Conservation (phyloP, 371 early-diverging fungal species). For the Actinomortierella ambigua region DNA sequence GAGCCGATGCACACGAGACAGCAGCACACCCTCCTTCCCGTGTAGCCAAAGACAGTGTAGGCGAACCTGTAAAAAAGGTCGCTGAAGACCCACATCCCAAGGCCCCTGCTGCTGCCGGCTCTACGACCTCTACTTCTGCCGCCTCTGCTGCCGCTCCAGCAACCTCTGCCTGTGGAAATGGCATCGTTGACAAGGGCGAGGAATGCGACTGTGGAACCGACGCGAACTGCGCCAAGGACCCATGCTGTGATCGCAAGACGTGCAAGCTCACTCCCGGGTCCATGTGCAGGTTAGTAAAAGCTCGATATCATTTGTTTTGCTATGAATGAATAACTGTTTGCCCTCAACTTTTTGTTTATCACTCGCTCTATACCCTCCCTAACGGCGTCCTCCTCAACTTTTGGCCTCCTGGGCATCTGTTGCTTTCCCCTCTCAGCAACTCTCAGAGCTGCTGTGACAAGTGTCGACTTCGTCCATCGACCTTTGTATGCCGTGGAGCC, state of each 20-base stretch:
- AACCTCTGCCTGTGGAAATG: constrained; percentile 86
- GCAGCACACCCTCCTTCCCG: too few species aligned
- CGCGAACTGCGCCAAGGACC: constrained; percentile 69
- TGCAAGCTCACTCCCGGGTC: constrained; percentile 83
- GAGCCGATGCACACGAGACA: too few species aligned
- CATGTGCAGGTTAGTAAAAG: constrained; percentile 54
- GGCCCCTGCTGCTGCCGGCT: neutral
- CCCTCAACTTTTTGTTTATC: too few species aligned
- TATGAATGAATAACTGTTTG: too few species aligned
- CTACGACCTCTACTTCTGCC: neutral
- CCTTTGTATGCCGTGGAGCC: constrained; percentile 73
- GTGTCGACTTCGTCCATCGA: constrained; percentile 71
- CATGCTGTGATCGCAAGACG: constrained; percentile 80
- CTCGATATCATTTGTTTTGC: too few species aligned
- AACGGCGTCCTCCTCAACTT: too few species aligned
- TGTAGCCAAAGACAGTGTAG: too few species aligned
- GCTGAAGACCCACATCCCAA: neutral
- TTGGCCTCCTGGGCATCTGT: too few species aligned
- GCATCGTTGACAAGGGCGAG: constrained; percentile 87
- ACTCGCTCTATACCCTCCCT: too few species aligned
- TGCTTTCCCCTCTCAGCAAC: too few species aligned
- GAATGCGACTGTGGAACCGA: constrained; percentile 91
- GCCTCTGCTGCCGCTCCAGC: neutral
- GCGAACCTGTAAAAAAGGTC: neutral
- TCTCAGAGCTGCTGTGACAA: constrained; percentile 71